Evolutionary conservation across 306 rosid species (phyloP), one percentile per base, ranked within the genome.

Genomic region (Rosa chinensis): DNA sequence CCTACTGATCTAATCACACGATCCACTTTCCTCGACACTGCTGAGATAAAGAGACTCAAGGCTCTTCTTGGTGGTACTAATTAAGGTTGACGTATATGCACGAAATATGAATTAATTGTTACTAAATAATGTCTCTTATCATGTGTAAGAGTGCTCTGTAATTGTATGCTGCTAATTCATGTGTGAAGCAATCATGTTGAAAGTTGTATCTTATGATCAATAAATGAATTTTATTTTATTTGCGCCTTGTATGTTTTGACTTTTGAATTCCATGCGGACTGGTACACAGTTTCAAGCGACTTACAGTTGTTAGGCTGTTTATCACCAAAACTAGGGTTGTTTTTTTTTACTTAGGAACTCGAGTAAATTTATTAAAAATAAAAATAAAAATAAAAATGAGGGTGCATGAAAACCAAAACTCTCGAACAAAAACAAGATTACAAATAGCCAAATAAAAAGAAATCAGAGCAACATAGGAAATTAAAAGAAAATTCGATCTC

Each of bases 51-150:
- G 89, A 92, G 84, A 89, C 91, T 92, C 21, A 92, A 92, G 89
- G 89, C 83, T 71, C 93, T 86, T 84, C 87, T 92, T 63, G 96
- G 96, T 49, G 97, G 97, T 0, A 82, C 82, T 35, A 85, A 85
- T 77, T 90, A 78, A 32, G 37, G 62, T 64, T 3, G 44, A 23
- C 12, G 21, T 23, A 9, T 61, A 25, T 28, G 37, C 40, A 61
- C 2, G 6, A 61, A 61, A 21, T 61, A 61, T 11, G 37, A 61
- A 61, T 61, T 25, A 61, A 61, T 61, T 25, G 37, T 59, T 59
- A 59, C 66, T 12, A 13, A 61, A 63, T 35, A 35, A 64, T 64
- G 70, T 35, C 45, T 32, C 44, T 32, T 32, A 11, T 23, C 64
- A 10, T 17, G 23, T 49, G 70, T 17, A 6, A 16, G 12, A 37